Evolutionary conservation across 1,284 basidiomycete genomes (phyloP), one percentile per base, ranked within the genome.

Genomic region (Cystobasidium slooffiae): DNA sequence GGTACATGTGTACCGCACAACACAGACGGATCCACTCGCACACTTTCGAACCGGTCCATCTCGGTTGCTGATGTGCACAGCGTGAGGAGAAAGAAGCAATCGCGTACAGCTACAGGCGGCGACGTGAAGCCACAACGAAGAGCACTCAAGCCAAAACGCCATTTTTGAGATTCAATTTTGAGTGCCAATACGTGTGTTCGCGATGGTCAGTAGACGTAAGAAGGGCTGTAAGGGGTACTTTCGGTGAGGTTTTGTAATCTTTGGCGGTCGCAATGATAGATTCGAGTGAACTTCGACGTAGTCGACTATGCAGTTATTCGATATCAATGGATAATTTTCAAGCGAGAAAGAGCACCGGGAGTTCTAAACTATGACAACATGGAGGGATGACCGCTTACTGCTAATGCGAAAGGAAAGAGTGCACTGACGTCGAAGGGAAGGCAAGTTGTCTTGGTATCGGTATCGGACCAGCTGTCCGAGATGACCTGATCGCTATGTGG

Each of bases 331-430:
- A 31, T 31, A 31, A 31, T 31, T 31, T 31, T 31, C 31, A 31
- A 31, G 31, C 31, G 31, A 31, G 31, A 31, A 31, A 31, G 31
- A 31, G 31, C 31, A 31, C 2, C 2, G 31, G 31, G 31, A 31
- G 31, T 31, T 31, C 31, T 31, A 58, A 58, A 58, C 9, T 58
- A 39, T 58, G 55, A 37, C 55, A 58, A 58, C 55, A 59, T 59
- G 43, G 37, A 59, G 43, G 39, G 20, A 56, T 10, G 14, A 31
- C 31, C 31, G 37, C 7, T 31, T 37, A 59, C 56, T 18, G 56
- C 56, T 59, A 59, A 31, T 59, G 20, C 14, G 31, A 7, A 59
- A 41, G 43, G 31, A 43, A 20, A 43, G 39, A 59, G 7, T 41
- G 10, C 53, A 49, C 14, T 6, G 6, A 49, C 1, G 46, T 49